Evolutionary conservation across 1,284 basidiomycete genomes (phyloP).

Genomic region (Ganoderma leucocontextum): DNA sequence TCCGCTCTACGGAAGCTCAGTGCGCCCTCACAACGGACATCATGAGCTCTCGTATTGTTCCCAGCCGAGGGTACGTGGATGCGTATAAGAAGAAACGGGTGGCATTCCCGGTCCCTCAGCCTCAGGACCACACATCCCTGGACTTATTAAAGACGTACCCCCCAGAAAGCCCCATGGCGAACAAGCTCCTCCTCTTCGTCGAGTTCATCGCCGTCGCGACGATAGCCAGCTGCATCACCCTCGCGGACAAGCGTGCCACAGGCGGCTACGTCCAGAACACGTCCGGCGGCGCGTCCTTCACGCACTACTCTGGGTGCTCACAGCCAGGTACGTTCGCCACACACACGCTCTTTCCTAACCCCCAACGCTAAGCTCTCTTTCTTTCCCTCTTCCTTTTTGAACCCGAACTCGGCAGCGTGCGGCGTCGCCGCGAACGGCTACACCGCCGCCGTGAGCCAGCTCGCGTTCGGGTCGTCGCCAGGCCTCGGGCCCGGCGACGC

Average conservation of each 20-base stretch:
- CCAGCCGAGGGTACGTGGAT: not conserved
- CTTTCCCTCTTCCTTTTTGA: not conserved
- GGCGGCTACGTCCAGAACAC: constrained; percentile 61
- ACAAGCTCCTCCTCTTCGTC: constrained; percentile 21
- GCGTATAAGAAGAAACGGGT: constrained; percentile 8
- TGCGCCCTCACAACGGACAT: not conserved
- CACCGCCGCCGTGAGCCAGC: constrained; percentile 64
- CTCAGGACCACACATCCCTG: not conserved
- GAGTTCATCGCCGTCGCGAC: constrained; percentile 31
- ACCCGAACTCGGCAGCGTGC: constrained; percentile 50
- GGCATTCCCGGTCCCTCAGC: not conserved
- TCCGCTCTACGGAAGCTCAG: not conserved
- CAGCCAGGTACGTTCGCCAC: constrained; percentile 48
- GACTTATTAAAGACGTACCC: constrained; percentile 1
- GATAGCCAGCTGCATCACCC: constrained; percentile 28
- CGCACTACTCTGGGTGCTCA: constrained; percentile 59
- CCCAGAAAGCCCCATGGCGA: constrained; percentile 5
- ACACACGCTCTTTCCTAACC: not conserved
- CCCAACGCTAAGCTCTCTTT: not conserved
- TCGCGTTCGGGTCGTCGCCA: constrained; percentile 59
- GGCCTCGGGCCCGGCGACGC: constrained; percentile 64
- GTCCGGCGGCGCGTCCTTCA: constrained; percentile 62
- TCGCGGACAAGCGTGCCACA: constrained; percentile 43
- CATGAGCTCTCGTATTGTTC: not conserved
- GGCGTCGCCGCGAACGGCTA: constrained; percentile 58